Conservation (phyloP, 208 protist genomes). For the Leishmania gerbilli region DNA sequence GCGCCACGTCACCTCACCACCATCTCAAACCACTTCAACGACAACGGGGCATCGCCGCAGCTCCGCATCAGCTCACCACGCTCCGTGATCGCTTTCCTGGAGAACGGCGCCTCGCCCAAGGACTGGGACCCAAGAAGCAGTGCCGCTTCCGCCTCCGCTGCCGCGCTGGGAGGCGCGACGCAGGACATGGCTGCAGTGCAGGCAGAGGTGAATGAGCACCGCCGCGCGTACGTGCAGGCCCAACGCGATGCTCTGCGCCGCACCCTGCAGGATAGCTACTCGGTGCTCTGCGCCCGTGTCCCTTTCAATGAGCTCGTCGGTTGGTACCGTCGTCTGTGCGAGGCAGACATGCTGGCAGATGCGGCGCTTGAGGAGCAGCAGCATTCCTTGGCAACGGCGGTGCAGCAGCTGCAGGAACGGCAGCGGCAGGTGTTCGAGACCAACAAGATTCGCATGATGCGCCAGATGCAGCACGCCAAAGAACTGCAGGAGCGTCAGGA, state of each 20-base stretch:
- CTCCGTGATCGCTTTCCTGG: conserved; percentile 71
- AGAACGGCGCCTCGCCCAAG: conserved; percentile 58
- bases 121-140: conserved; percentile 40
- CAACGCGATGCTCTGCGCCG: conserved; percentile 33
- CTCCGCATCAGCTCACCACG: conserved; percentile 76
- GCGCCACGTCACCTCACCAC: conserved; percentile 35
- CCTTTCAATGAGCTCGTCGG: conserved; percentile 51
- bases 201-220: conserved; percentile 44
- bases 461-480: conserved; percentile 50
- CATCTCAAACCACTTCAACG: conserved; percentile 15
- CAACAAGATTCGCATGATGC: conserved; percentile 53
- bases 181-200: conserved; percentile 9
- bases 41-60: background rate
- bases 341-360: conserved; percentile 11
- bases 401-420: conserved; percentile 54
- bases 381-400: conserved; percentile 39
- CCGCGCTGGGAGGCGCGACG: background rate
- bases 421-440: conserved; percentile 56
- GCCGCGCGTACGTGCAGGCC: conserved; percentile 30
- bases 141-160: background rate
- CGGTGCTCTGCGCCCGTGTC: conserved; percentile 43
- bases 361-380: conserved; percentile 2
- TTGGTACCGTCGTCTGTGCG: conserved; percentile 23
- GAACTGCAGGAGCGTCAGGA: conserved; percentile 43
- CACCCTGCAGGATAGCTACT: conserved; percentile 55